phyloP scores from a whole-genome alignment of 139 green algal species.

The Astrephomene gubernaculifera region DNA sequence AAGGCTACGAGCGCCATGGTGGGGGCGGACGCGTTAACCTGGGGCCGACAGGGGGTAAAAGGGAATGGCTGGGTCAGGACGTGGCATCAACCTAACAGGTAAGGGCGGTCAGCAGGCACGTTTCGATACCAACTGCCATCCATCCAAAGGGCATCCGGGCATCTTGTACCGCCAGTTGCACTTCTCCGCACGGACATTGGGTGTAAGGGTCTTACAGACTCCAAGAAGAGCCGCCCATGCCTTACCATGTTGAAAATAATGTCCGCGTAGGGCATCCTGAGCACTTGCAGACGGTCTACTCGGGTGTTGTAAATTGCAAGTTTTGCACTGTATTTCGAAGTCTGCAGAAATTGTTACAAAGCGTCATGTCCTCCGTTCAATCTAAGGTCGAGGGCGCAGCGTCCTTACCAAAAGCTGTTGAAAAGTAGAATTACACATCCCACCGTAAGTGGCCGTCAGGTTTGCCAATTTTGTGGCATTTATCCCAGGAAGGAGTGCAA shows the following conservation, averaged over 20 bases:
- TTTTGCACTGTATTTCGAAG: slow-evolving; percentile 2
- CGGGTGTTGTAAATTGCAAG: slow-evolving; percentile 43
- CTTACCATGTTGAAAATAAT: slow-evolving; percentile 44
- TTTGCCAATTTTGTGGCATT: background rate
- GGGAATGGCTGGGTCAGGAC: background rate
- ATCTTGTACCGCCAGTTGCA: too few relatives aligned
- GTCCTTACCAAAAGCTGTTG: slow-evolving; percentile 31
- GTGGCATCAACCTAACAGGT: too few relatives aligned
- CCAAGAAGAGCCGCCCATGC: background rate
- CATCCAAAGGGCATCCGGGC: too few relatives aligned
- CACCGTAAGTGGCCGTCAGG: background rate
- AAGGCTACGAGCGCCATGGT: slow-evolving; percentile 45
- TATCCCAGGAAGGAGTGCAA: slow-evolving; percentile 13
- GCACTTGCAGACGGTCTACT: slow-evolving; percentile 49
- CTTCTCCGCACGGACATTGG: too few relatives aligned
- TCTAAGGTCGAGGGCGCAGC: background rate
- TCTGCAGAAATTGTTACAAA: background rate
- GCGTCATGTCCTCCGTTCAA: background rate
- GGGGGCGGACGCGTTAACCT: background rate
- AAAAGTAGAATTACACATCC: slow-evolving; percentile 20
- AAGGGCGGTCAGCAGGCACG: too few relatives aligned
- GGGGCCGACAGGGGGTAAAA: background rate
- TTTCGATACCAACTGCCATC: too few relatives aligned
- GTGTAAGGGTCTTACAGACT: background rate
- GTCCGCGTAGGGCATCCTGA: slow-evolving; percentile 49